phyloP scores from a whole-genome alignment of 805 yeast species.

The Candida endomychidarum region DNA sequence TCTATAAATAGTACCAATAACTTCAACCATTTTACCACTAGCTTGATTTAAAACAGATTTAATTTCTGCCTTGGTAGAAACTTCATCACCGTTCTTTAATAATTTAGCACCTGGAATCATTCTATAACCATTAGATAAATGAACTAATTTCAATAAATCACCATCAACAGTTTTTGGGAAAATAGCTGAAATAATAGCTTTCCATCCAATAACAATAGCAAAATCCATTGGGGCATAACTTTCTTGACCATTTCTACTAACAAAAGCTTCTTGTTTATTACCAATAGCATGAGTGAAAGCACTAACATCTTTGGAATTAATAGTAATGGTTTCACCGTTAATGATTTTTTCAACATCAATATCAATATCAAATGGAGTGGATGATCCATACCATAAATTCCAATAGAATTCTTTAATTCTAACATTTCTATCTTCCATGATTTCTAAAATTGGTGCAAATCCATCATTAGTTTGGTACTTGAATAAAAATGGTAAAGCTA shows the following conservation, averaged over 20 bases:
- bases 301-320: constrained; percentile 75
- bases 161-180: constrained; percentile 97
- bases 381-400: constrained; percentile 88
- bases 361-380: constrained; percentile 59
- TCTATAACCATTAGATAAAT: constrained; percentile 89
- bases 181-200: constrained; percentile 95
- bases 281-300: constrained; percentile 97
- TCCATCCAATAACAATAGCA: constrained; percentile 98
- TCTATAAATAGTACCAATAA: constrained; percentile 81
- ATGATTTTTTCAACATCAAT: constrained; percentile 72
- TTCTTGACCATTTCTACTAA: constrained; percentile 78
- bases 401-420: constrained; percentile 96
- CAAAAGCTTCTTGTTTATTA: constrained; percentile 94
- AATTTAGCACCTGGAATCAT: constrained; percentile 92
- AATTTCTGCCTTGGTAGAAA: constrained; percentile 78
- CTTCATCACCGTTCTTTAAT: constrained; percentile 82
- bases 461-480: constrained; percentile 82
- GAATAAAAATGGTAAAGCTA: constrained; percentile 75
- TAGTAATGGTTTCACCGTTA: constrained; percentile 64
- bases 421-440: constrained; percentile 84
- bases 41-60: constrained; percentile 88
- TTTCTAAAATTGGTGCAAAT: constrained; percentile 92
- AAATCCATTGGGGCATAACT: constrained; percentile 98
- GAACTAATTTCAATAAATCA: constrained; percentile 90
- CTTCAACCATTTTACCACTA: constrained; percentile 94